These are phyloP conservation scores for Bassia scoparia DNA, from an alignment of 148 eudicot genomes.

Conservation along the genomic window DNA sequence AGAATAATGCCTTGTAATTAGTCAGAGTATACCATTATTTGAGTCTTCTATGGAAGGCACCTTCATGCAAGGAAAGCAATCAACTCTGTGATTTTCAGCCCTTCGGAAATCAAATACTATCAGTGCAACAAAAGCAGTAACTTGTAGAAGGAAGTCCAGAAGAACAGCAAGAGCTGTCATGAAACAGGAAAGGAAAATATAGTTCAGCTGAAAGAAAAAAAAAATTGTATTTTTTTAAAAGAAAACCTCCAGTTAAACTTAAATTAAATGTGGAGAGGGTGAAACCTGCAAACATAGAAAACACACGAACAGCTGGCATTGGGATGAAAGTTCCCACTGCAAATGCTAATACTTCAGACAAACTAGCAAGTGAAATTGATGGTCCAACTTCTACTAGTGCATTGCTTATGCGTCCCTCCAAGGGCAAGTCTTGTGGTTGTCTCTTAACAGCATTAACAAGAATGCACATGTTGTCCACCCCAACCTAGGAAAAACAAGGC, in stretches of 20 bases:
- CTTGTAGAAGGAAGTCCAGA: constrained; percentile 93
- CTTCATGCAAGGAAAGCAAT: constrained; percentile 90
- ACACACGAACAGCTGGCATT: constrained; percentile 98
- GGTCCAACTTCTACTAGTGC: constrained; percentile 99
- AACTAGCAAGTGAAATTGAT: constrained; percentile 90
- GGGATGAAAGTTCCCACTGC: constrained; percentile 98
- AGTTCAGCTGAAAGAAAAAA: constrained; percentile 10
- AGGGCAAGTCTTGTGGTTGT: constrained; percentile 73
- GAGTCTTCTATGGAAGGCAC: constrained; percentile 42
- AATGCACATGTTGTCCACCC: constrained; percentile 99
- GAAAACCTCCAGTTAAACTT: background rate
- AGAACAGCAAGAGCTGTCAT: constrained; percentile 89
- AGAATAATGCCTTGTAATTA: background rate
- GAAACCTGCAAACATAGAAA: constrained; percentile 98
- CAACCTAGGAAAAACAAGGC: constrained; percentile 54
- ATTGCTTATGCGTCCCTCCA: constrained; percentile 84
- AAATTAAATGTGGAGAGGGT: constrained; percentile 13
- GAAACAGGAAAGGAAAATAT: constrained; percentile 24
- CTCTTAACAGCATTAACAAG: constrained; percentile 93
- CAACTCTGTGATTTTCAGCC: constrained; percentile 83
- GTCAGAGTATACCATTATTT: constrained; percentile 49
- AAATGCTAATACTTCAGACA: constrained; percentile 95
- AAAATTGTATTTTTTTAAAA: background rate
- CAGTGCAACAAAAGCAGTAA: constrained; percentile 96
- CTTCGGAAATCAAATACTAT: constrained; percentile 85